Evolutionary conservation across 352 stramenopile genomes (phyloP), one percentile per base, ranked within the genome.

Genomic region (Plasmopara viticola): DNA sequence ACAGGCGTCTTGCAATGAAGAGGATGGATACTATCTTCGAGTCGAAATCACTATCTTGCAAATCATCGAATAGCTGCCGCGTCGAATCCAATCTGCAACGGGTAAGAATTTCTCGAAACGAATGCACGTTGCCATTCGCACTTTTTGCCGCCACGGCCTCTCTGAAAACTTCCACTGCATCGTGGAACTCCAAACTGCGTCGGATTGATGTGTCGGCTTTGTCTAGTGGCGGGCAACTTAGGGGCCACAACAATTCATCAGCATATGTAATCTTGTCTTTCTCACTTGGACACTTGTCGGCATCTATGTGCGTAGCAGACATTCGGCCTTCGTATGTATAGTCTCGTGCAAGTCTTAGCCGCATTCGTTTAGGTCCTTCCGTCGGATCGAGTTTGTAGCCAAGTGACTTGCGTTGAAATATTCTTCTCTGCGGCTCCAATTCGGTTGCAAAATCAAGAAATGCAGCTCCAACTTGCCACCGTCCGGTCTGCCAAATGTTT

Each of bases 321-420:
- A 10, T n/a, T n/a, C 12, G 25, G 20, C 54, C 30, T 18, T 55
- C 42, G 4, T 14, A 29, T 15, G 12, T 18, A 30, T 78, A 79
- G 44, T 70, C 68, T n/a, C 56, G 57, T 2, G 79, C 48, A 14
- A 87, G 61, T 9, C 71, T 68, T 35, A 82, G 39, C 8, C 75
- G 51, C 64, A 84, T 81, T 12, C 75, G 68, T 28, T 77, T 56
- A 0, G 75, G 75, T 1, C 73, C 71, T 44, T 87, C 75, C 0
- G 69, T 82, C 14, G 52, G 62, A 39, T 87, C 75, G 10, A 87
- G 17, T 6, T 53, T 49, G 49, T 79, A 73, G 1, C 64, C 67
- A 58, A 66, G 51, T 17, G 41, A 48, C 28, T 55, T 77, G 3
- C 64, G 62, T 44, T 84, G 72, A 20, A 79, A 81, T 20, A 84